These are phyloP conservation scores for Asterophora lycoperdoides DNA, from an alignment of 768 basidiomycete species.

Conservation along the genomic window DNA sequence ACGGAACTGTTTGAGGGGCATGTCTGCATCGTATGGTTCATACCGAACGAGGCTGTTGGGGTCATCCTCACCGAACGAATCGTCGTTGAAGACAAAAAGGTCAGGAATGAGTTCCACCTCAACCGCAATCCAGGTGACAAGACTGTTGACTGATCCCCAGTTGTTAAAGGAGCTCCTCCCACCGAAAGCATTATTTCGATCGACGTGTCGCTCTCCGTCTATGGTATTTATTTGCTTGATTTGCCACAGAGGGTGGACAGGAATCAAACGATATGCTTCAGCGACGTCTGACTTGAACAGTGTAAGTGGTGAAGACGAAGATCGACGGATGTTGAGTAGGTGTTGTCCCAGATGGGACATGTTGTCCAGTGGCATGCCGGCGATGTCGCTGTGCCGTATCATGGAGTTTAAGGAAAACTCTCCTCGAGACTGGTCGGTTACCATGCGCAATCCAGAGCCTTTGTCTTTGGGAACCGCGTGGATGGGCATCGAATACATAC, in stretches of 20 bases:
- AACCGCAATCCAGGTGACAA: conserved; percentile 34
- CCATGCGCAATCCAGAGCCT: conserved; percentile 27
- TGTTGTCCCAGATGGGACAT: conserved; percentile 12
- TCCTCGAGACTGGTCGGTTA: conserved; percentile 34
- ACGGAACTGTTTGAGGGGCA: conserved; percentile 27
- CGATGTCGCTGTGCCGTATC: conserved; percentile 10
- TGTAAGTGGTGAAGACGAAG: conserved; percentile 7
- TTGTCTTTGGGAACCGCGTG: conserved; percentile 31
- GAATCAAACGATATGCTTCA: conserved; percentile 32
- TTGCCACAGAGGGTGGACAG: conserved; percentile 37
- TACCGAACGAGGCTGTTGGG: conserved; percentile 22
- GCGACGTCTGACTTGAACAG: conserved; percentile 35
- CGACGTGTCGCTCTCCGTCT: conserved; percentile 19
- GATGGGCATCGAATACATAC: conserved; percentile 3
- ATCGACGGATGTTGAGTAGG: neutral
- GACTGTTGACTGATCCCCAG: conserved; percentile 27
- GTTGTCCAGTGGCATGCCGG: conserved; percentile 16
- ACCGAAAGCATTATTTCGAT: conserved; percentile 23
- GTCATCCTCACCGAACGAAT: conserved; percentile 23
- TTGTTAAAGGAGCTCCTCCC: conserved; percentile 14
- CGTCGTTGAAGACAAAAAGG: conserved; percentile 31
- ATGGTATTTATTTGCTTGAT: conserved; percentile 32
- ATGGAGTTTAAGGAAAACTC: conserved; percentile 24
- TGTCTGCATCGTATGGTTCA: conserved; percentile 21
- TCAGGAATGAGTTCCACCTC: conserved; percentile 12